Evolutionary conservation across 129 eudicot species (phyloP), one percentile per base, ranked within the genome.

Genomic region (Dittrichia graveolens): DNA sequence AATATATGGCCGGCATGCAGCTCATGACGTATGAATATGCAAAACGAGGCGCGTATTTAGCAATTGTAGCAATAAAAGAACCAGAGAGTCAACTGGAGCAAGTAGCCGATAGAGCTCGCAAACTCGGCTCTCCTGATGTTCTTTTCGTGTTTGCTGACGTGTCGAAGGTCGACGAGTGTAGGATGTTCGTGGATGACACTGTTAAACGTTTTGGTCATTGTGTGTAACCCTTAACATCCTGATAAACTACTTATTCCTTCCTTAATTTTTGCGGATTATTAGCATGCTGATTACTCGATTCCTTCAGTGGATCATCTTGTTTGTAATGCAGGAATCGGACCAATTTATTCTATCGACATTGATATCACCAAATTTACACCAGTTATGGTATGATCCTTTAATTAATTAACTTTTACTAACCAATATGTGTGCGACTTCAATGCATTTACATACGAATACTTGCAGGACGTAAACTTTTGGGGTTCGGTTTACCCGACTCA

Each of bases 291-390:
- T 6, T 3, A 4, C 4, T 41, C 44, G 31, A 24, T 24, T 24
- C 31, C 31, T 37, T 71, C 76, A 85, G 90, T 85, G 79, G 90
- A 85, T 73, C 87, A 85, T 79, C 76, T 85, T 39, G 90, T 85
- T 11, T 62, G 74, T 64, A 85, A 85, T 49, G 87, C 90, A 18
- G 90, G 87, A 40, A 67, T 85, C 10, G 67, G 68, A 7, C 16
- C 79, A 49, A 5, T 75, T 14, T 63, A 47, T 63, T 75, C 77
- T 65, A 79, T 15, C 2, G 43, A 67, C 10, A 65, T 62, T 4
- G 84, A 82, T 15, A 43, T 76, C 14, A 65, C 79, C 38, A 78
- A 82, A 46, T 64, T 79, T 19, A 60, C 45, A 39, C 84, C 86
- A 0, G 78, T 81, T 12, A 85, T 82, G 89, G 89, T 85, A 81